Conservation (phyloP, 2,329 filamentous ascomycete species). For the Ophiostoma tasmaniense region DNA sequence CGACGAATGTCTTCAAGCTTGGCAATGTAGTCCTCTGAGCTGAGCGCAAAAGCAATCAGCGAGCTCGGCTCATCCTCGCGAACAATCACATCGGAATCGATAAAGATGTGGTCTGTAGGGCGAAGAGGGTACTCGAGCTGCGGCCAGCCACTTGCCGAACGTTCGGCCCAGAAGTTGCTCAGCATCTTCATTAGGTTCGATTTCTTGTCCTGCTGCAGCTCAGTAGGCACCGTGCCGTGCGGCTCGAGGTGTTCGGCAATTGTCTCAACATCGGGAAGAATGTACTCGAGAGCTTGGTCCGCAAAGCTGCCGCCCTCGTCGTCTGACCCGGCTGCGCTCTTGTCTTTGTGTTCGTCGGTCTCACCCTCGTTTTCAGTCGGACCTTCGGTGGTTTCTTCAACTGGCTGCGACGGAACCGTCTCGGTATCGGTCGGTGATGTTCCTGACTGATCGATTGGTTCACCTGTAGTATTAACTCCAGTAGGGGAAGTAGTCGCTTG, state of each 20-base stretch:
- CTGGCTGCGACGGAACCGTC: background rate
- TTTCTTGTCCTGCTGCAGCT: slow-evolving; percentile 87
- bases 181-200: slow-evolving; percentile 91
- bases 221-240: slow-evolving; percentile 53
- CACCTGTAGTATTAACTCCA: background rate
- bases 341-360: slow-evolving; percentile 27
- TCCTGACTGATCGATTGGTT: background rate
- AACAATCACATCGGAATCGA: slow-evolving; percentile 93
- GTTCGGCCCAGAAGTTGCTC: slow-evolving; percentile 96
- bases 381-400: slow-evolving; percentile 2
- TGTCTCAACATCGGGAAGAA: slow-evolving; percentile 54
- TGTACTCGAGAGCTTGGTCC: slow-evolving; percentile 63
- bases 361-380: slow-evolving; percentile 35
- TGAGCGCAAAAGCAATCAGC: slow-evolving; percentile 84
- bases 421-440: background rate
- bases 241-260: slow-evolving; percentile 55
- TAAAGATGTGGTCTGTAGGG: slow-evolving; percentile 86
- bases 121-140: slow-evolving; percentile 86
- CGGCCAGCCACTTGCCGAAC: slow-evolving; percentile 90
- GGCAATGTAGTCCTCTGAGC: slow-evolving; percentile 74
- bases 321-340: slow-evolving; percentile 54
- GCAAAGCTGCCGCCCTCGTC: slow-evolving; percentile 61
- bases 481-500: background rate
- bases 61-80: slow-evolving; percentile 96
- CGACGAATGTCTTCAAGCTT: slow-evolving; percentile 64